These are phyloP conservation scores for Umbelopsis sp. DNA, from an alignment of 371 early-diverging fungal species.

Conservation along the genomic window DNA sequence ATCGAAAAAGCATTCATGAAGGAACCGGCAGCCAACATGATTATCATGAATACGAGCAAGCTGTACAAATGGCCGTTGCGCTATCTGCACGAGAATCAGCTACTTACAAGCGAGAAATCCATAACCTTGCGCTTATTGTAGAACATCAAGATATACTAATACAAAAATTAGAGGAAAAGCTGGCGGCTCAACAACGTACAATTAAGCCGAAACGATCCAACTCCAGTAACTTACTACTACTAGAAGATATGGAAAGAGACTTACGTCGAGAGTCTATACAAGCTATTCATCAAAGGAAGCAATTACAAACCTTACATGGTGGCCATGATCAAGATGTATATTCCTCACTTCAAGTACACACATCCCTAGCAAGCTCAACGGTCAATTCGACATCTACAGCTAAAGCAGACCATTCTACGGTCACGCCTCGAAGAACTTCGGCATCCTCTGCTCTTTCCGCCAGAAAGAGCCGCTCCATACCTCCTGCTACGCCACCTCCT, in stretches of 20 bases:
- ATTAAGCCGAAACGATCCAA: constrained; percentile 22
- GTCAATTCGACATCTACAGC: constrained; percentile 2
- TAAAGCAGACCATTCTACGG: constrained; percentile 8
- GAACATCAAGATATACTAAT: constrained; percentile 50
- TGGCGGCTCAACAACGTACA: constrained; percentile 2
- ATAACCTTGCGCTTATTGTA: constrained; percentile 30
- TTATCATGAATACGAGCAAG: constrained; percentile 27
- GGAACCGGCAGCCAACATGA: neutral
- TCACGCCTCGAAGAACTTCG: constrained; percentile 18
- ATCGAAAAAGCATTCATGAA: constrained; percentile 1
- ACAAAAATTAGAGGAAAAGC: constrained; percentile 34
- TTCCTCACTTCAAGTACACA: neutral
- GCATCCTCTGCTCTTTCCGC: constrained; percentile 18
- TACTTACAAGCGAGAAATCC: constrained; percentile 32
- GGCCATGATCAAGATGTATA: neutral
- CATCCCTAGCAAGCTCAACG: neutral
- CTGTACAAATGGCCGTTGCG: constrained; percentile 38
- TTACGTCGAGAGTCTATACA: constrained; percentile 10
- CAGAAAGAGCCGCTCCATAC: constrained; percentile 24
- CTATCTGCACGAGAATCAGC: constrained; percentile 41
- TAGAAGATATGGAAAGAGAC: constrained; percentile 5
- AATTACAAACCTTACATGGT: neutral
- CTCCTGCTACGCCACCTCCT: constrained; percentile 34
- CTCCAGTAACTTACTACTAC: constrained; percentile 8
- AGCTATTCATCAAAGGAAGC: neutral